These are phyloP conservation scores for Austroboletus festivus DNA, from an alignment of 768 basidiomycete species.

Conservation along the genomic window DNA sequence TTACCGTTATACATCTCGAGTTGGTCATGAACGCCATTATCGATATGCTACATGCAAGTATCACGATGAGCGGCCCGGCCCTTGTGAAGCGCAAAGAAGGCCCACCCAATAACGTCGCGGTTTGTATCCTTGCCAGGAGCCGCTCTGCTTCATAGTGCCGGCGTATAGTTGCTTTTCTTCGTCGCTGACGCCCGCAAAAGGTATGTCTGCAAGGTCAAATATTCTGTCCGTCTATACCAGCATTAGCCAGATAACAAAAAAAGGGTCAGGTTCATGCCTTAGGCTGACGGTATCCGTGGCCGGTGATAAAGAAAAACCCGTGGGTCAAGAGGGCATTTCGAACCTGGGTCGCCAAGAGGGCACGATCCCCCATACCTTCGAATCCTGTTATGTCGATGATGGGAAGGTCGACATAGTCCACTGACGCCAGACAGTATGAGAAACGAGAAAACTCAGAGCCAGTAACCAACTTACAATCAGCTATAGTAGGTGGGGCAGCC, in stretches of 20 bases:
- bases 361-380: slow-evolving; percentile 36
- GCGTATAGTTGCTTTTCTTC: slow-evolving; percentile 43
- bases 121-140: slow-evolving; percentile 55
- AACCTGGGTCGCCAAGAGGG: slow-evolving; percentile 38
- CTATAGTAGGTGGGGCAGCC: slow-evolving; percentile 34
- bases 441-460: background rate
- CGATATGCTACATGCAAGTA: slow-evolving; percentile 45
- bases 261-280: slow-evolving; percentile 22
- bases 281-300: slow-evolving; percentile 38
- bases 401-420: slow-evolving; percentile 50
- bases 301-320: slow-evolving; percentile 43
- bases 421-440: slow-evolving; percentile 26
- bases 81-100: background rate
- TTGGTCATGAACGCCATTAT: slow-evolving; percentile 60
- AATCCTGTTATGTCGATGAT: slow-evolving; percentile 49
- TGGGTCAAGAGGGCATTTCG: slow-evolving; percentile 44
- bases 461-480: slow-evolving; percentile 28
- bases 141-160: slow-evolving; percentile 41
- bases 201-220: slow-evolving; percentile 48
- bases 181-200: slow-evolving; percentile 39
- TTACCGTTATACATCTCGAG: slow-evolving; percentile 62
- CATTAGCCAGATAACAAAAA: slow-evolving; percentile 20
- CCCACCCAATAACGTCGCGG: slow-evolving; percentile 46
- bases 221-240: slow-evolving; percentile 41
- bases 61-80: background rate